A percentile compares a stretch with the other conserved stretches of the same genome.
Conservation (phyloP, 352 stramenopile species). For the Thraustotheca clavata region DNA sequence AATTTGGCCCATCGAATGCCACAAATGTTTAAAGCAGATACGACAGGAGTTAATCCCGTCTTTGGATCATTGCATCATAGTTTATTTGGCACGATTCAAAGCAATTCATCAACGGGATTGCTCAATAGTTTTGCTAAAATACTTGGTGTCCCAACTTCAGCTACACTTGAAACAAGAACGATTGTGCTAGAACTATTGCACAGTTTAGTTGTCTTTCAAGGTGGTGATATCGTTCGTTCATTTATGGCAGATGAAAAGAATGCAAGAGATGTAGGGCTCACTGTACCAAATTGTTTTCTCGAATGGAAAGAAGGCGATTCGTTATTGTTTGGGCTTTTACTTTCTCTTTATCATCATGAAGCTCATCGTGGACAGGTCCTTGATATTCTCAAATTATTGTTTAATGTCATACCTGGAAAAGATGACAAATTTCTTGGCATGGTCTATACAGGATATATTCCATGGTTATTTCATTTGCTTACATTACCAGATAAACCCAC, state of each 20-base stretch:
- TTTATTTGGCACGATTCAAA: conserved; percentile 13
- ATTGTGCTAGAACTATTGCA: conserved; percentile 16
- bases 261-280: conserved; percentile 1
- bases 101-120: neutral
- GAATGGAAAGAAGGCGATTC: conserved; percentile 8
- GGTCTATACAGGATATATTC: conserved; percentile 82
- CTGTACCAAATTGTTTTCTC: neutral
- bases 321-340: conserved; percentile 10
- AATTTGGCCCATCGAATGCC: neutral
- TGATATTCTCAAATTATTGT: conserved; percentile 20
- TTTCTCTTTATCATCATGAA: conserved; percentile 5
- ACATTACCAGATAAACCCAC: conserved; percentile 37
- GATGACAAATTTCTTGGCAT: conserved; percentile 84
- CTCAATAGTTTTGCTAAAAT: conserved; percentile 7
- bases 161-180: neutral
- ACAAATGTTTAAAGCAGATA: conserved; percentile 19
- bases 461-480: conserved; percentile 73
- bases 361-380: conserved; percentile 4
- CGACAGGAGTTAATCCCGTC: conserved; percentile 15
- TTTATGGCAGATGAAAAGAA: conserved; percentile 20
- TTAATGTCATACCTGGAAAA: conserved; percentile 26
- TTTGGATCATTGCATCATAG: conserved; percentile 18
- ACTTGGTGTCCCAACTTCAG: neutral
- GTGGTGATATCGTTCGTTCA: conserved; percentile 11
- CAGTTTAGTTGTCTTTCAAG: conserved; percentile 16